Evolutionary conservation across 2,329 filamentous ascomycete species (phyloP), one percentile per base, ranked within the genome.

Genomic region (Phaeosphaeriaceae sp.): DNA sequence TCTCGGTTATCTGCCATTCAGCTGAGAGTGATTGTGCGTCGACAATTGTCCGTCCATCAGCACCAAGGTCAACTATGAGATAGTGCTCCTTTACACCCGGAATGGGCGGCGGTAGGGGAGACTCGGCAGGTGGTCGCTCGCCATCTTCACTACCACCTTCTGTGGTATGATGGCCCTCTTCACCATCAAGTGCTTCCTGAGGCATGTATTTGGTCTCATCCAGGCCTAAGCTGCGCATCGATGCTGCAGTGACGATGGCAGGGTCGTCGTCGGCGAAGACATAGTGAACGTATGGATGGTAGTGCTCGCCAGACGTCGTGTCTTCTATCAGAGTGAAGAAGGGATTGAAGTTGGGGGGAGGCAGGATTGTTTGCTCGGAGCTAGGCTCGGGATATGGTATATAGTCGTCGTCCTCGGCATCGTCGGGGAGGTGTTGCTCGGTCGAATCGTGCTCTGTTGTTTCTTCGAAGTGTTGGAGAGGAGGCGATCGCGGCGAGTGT

Each of bases 261-360:
- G 88, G 86, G 72, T 97, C 93, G 78, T 98, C 95, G 77, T 98
- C 93, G 67, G 87, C 87, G 81, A 99, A 98, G 71, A 98, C 86
- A 80, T 98, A 98, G 80, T 94, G 92, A 1, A 97, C 88, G 53
- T 87, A 88, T 1, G 94, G 95, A 75, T 98, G 93, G 69, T 92
- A 85, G 61, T 92, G 91, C 47, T 91, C 86, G 68, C 87, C 85
- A 9, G 86, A 89, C n/a, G 87, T 85, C 11, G 85, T 80, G 76
- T 97, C 93, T 72, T 91, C 88, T 63, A 98, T 84, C 44, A 97
- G 83, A 1, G 92, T 90, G 81, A 97, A 97, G 81, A 97, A 90
- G 2, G 92, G 91, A 46, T 88, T 84, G 76, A 96, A 94, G 80
- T 75, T 80, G 60, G 78, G 73, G 2, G 77, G 79, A n/a, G 76